Evolutionary conservation across 129 eudicot species (phyloP).

Genomic region (Smallanthus sonchifolius): DNA sequence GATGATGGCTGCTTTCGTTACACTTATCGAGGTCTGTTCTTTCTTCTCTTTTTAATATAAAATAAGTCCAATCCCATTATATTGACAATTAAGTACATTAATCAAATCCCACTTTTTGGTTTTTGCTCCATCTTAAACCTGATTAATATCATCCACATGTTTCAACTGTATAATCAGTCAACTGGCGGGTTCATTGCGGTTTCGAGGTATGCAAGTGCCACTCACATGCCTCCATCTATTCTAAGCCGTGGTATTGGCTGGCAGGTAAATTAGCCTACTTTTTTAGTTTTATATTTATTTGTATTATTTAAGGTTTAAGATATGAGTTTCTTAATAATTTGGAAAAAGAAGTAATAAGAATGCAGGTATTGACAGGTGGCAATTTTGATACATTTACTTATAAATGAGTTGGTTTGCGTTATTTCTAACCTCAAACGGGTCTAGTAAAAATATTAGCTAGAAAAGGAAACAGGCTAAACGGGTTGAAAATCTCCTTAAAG

Average conservation of each 20-base stretch:
- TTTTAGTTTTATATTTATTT: background rate
- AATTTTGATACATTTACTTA: background rate
- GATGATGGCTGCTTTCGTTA: constrained; percentile 73
- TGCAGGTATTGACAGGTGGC: background rate
- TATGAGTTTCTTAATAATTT: background rate
- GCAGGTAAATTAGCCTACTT: constrained; percentile 42
- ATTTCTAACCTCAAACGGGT: background rate
- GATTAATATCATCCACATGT: constrained; percentile 1
- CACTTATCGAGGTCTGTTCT: constrained; percentile 54
- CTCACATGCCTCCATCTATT: constrained; percentile 64
- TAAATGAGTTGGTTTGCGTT: background rate
- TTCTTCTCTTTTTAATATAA: background rate
- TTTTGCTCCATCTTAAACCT: background rate
- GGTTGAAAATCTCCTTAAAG: background rate
- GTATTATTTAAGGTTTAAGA: background rate
- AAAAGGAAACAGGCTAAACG: background rate
- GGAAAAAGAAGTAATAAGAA: background rate
- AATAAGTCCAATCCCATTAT: background rate
- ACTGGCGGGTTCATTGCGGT: constrained; percentile 74
- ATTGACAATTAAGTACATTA: background rate
- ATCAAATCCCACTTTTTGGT: constrained; percentile 1
- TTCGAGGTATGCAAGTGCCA: constrained; percentile 74
- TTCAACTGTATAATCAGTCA: constrained; percentile 38
- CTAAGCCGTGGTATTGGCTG: constrained; percentile 77
- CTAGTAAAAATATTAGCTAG: background rate